phyloP scores from a whole-genome alignment of 805 yeast species.

The Metschnikowia similis region DNA sequence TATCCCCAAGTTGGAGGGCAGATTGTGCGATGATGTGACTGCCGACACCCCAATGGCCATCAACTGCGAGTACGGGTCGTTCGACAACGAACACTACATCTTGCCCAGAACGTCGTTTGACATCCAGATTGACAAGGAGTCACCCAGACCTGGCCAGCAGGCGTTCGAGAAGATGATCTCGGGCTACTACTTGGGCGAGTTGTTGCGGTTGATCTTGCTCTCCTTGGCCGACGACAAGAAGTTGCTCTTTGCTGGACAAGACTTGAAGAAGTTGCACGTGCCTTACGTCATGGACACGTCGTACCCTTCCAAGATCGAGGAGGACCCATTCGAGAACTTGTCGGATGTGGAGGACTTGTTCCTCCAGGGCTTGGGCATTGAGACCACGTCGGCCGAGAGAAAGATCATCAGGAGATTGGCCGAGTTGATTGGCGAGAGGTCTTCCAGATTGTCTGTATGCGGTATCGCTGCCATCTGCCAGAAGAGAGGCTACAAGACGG shows the following conservation, averaged over 20 bases:
- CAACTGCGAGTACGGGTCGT: constrained; percentile 97
- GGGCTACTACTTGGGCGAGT: constrained; percentile 93
- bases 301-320: constrained; percentile 80
- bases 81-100: constrained; percentile 80
- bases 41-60: constrained; percentile 80
- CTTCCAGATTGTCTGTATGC: constrained; percentile 88
- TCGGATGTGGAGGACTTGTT: constrained; percentile 69
- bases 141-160: constrained; percentile 97
- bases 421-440: constrained; percentile 84
- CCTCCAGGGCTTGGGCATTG: constrained; percentile 51
- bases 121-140: constrained; percentile 68
- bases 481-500: constrained; percentile 73
- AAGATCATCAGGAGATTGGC: constrained; percentile 76
- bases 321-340: constrained; percentile 83
- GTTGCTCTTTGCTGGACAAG: constrained; percentile 66
- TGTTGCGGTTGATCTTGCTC: constrained; percentile 71
- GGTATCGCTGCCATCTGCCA: constrained; percentile 93
- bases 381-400: constrained; percentile 74
- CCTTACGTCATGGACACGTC: constrained; percentile 85
- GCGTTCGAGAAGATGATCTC: constrained; percentile 95
- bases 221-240: constrained; percentile 63
- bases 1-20: constrained; percentile 79
- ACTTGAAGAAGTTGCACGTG: constrained; percentile 54
- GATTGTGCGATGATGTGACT: constrained; percentile 58
- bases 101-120: constrained; percentile 92